phyloP scores from a whole-genome alignment of 2,329 filamentous ascomycete genomes.

The Fusarium solani-melongenae region DNA sequence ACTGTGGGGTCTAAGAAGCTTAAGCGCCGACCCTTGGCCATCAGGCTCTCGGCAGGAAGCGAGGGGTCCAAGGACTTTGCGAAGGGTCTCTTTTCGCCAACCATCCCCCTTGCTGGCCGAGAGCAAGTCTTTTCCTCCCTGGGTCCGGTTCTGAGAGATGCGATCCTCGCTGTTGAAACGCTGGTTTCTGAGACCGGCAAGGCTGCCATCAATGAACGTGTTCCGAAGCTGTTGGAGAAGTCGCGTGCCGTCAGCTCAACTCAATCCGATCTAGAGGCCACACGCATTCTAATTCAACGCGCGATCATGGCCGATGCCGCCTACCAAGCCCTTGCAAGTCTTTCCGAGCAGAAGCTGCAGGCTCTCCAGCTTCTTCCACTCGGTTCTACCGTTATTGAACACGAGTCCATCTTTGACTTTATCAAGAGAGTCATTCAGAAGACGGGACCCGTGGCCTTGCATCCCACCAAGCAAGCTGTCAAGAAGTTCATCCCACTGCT shows the following conservation, averaged over 20 bases:
- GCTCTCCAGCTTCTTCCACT: constrained; percentile 11
- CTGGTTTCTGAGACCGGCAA: constrained; percentile 13
- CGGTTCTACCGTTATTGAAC: background rate
- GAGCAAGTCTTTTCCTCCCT: constrained; percentile 23
- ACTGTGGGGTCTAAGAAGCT: background rate
- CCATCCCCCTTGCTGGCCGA: constrained; percentile 16
- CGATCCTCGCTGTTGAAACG: background rate
- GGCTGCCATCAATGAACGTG: background rate
- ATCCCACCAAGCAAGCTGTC: constrained; percentile 11
- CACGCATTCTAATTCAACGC: constrained; percentile 23
- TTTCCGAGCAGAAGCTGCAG: constrained; percentile 10
- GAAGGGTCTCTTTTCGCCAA: constrained; percentile 28
- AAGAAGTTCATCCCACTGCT: constrained; percentile 24
- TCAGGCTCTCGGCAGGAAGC: background rate
- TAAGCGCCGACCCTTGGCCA: constrained; percentile 6
- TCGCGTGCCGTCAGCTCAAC: background rate
- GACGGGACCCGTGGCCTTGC: constrained; percentile 2
- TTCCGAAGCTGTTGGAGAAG: constrained; percentile 9
- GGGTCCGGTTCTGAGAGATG: constrained; percentile 16
- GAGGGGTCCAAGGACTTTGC: constrained; percentile 6
- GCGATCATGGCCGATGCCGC: constrained; percentile 31
- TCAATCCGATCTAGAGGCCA: background rate
- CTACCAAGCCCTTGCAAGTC: constrained; percentile 14
- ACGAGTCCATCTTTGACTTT: constrained; percentile 26
- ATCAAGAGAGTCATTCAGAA: constrained; percentile 22